phyloP scores from a whole-genome alignment of 2,329 filamentous ascomycete genomes.

The Ampelomyces quisqualis region DNA sequence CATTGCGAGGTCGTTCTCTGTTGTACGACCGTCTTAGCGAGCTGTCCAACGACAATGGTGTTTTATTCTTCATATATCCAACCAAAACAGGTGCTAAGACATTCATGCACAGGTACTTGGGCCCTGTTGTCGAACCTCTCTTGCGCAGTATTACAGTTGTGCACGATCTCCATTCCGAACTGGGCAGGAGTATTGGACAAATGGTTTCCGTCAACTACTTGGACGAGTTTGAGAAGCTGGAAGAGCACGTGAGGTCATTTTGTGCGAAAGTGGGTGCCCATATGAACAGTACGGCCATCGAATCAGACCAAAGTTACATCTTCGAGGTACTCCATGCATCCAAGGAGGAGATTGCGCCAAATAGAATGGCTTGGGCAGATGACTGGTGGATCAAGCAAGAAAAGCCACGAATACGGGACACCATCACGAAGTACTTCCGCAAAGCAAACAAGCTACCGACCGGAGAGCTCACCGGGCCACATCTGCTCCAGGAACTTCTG shows the following conservation, averaged over 20 bases:
- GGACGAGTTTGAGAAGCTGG: constrained; percentile 56
- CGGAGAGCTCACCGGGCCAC: constrained; percentile 53
- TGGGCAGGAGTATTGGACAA: constrained; percentile 56
- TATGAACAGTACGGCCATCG: constrained; percentile 32
- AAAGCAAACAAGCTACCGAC: constrained; percentile 47
- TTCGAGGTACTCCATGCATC: constrained; percentile 54
- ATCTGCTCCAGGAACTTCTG: constrained; percentile 60
- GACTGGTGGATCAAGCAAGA: constrained; percentile 68
- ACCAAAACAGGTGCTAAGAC: constrained; percentile 58
- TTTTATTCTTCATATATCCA: constrained; percentile 64
- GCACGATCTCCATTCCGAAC: constrained; percentile 59
- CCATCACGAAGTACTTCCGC: constrained; percentile 49
- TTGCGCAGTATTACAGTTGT: constrained; percentile 61
- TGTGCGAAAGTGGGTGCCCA: constrained; percentile 25
- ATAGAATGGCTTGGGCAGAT: constrained; percentile 56
- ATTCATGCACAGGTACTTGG: constrained; percentile 61
- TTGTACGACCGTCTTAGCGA: constrained; percentile 63
- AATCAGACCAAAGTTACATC: constrained; percentile 34
- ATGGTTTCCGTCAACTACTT: constrained; percentile 57
- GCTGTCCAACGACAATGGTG: constrained; percentile 58
- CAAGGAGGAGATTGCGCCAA: constrained; percentile 53
- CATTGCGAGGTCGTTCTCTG: constrained; percentile 53
- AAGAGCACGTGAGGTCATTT: constrained; percentile 33
- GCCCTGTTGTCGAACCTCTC: constrained; percentile 61
- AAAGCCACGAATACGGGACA: constrained; percentile 58